phyloP scores from a whole-genome alignment of 2,329 filamentous ascomycete genomes.

The Penicillium sp. region DNA sequence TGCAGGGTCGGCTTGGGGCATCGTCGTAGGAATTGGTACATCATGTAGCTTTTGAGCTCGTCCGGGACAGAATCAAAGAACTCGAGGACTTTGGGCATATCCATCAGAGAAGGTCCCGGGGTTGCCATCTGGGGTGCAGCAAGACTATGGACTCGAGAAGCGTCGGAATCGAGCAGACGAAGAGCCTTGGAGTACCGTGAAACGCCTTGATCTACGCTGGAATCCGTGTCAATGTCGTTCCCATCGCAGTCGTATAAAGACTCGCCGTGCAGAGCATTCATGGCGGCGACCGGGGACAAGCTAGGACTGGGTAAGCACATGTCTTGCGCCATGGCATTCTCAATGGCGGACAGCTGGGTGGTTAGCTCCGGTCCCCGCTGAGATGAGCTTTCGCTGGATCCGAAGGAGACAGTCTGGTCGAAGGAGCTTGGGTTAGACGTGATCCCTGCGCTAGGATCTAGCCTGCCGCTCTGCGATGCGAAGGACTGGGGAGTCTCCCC shows the following conservation, averaged over 20 bases:
- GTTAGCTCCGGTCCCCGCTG: constrained; percentile 18
- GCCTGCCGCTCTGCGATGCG: constrained; percentile 8
- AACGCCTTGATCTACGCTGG: constrained; percentile 36
- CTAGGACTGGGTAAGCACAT: constrained; percentile 92
- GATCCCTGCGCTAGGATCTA: constrained; percentile 6
- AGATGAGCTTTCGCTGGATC: constrained; percentile 14
- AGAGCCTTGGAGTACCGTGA: constrained; percentile 20
- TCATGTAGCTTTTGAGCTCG: constrained; percentile 89
- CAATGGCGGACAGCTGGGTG: constrained; percentile 48
- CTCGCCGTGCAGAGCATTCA: constrained; percentile 49
- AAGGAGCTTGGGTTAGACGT: constrained; percentile 13
- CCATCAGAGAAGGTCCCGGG: constrained; percentile 51
- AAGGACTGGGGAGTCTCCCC: constrained; percentile 8
- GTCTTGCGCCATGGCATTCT: constrained; percentile 72
- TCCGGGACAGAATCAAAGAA: constrained; percentile 86
- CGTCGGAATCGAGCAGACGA: constrained; percentile 14
- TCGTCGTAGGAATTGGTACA: constrained; percentile 88
- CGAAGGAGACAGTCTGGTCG: constrained; percentile 22
- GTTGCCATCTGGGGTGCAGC: constrained; percentile 19
- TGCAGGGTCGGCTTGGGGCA: constrained; percentile 84
- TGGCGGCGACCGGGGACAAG: constrained; percentile 80
- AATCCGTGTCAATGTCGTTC: constrained; percentile 39
- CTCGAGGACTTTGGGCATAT: constrained; percentile 80
- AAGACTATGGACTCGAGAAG: constrained; percentile 7
- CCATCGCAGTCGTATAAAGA: constrained; percentile 41